These are phyloP conservation scores for Verticillium nubilum DNA, from an alignment of 2,329 filamentous ascomycete species.

Conservation along the genomic window DNA sequence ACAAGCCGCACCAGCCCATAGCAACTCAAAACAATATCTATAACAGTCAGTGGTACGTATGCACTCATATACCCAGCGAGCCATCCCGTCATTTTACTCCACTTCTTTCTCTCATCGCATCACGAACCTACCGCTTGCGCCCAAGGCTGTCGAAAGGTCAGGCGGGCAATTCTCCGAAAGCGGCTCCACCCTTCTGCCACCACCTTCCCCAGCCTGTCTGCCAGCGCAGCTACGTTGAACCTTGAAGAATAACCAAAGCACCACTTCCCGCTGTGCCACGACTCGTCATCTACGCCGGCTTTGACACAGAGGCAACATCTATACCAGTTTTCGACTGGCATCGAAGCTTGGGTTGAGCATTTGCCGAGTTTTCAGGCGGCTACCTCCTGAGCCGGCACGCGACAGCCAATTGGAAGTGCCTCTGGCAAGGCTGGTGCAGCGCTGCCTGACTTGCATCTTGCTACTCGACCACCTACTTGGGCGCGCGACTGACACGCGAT, in stretches of 20 bases:
- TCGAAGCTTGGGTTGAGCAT: background rate
- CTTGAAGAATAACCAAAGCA: background rate
- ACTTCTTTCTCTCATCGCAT: background rate
- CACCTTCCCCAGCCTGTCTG: background rate
- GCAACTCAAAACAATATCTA: background rate
- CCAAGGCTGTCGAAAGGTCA: background rate
- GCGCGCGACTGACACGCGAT: background rate
- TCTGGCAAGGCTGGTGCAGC: background rate
- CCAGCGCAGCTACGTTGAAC: background rate
- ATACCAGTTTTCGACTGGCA: background rate
- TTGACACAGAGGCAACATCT: background rate
- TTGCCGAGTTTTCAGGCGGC: background rate
- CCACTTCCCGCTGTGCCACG: background rate
- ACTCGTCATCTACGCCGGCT: background rate
- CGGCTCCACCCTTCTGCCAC: background rate
- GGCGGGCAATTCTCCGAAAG: background rate
- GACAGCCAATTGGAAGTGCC: background rate
- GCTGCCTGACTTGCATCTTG: background rate
- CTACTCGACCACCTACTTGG: background rate
- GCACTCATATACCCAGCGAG: background rate
- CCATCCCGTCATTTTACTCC: background rate
- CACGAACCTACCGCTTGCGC: background rate
- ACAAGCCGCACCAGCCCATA: background rate
- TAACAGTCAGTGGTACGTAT: conserved; percentile 8
- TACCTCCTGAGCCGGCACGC: background rate